Evolutionary conservation across 108 stramenopile genomes (phyloP), one percentile per base, ranked within the genome.

Genomic region (Discostella stelligeroides): DNA sequence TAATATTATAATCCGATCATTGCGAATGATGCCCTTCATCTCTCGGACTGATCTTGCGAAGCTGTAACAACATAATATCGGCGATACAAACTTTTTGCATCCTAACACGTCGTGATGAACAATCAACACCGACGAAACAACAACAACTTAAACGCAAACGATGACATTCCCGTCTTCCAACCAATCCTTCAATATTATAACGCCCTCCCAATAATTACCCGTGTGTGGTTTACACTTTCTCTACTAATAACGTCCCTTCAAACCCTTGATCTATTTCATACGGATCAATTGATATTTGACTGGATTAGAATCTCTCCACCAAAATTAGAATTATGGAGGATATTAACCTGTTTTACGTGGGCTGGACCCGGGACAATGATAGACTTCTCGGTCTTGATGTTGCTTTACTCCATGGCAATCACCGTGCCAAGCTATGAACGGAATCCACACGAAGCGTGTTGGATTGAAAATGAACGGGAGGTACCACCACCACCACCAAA

Each of bases 311-410:
- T 79, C 56, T 13, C 24, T 20, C 48, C 63, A 20, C 78, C 66
- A 13, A 38, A 73, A 39, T 68, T 74, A 23, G 78, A 79, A 23
- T n/a, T 79, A 56, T 79, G 78, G 78, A 46, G 78, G n/a, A 74
- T 79, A 20, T 1, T 74, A 0, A 79, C 78, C 0, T 59, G 65
- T 11, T 68, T 79, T 28, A 42, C 66, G 1, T 79, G 66, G 72
- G 59, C 51, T 12, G 72, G 78, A 17, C 63, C 76, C 8, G 78
- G 78, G 11, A 73, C 66, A 0, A 39, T 79, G 10, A 25, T 42
- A 9, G 78, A 73, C 15, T 73, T 79, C 18, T 60, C 42, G 0
- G 72, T 68, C 39, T 49, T 79, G 40, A 42, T 79, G 13, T 46
- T 73, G 42, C 54, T 79, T 0, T 79, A 74, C 69, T 48, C 73